phyloP scores from a whole-genome alignment of 306 rosid genomes.

The Astragalus glycyphyllos region DNA sequence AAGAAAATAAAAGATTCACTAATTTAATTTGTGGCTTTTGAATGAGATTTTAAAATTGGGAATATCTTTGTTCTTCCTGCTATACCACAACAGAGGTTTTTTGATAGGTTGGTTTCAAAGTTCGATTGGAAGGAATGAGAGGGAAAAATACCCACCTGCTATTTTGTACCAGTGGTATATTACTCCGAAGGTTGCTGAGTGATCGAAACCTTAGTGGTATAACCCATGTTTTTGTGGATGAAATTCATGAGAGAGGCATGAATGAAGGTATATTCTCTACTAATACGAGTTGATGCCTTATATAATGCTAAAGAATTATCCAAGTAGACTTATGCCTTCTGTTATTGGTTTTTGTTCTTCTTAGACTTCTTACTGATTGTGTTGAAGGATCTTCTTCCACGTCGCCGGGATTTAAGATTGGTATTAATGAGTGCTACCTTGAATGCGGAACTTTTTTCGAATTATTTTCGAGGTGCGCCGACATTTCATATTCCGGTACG shows the following conservation, averaged over 20 bases:
- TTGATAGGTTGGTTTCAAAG: conserved; percentile 97
- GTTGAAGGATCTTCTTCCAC: conserved; percentile 93
- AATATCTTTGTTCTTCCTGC: conserved; percentile 64
- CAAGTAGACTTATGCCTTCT: conserved; percentile 44
- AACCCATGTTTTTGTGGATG: conserved; percentile 98
- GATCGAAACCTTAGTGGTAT: conserved; percentile 90
- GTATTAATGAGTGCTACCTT: conserved; percentile 98
- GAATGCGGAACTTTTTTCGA: conserved; percentile 89
- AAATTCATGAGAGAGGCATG: conserved; percentile 99
- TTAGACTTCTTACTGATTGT: conserved; percentile 96
- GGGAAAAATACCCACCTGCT: conserved; percentile 93
- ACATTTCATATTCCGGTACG: conserved; percentile 81
- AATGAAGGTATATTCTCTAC: conserved; percentile 75
- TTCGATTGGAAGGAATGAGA: conserved; percentile 94
- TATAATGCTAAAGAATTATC: conserved; percentile 33
- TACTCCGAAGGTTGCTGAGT: conserved; percentile 87
- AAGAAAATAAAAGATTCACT: conserved; percentile 40
- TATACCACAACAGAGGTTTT: conserved; percentile 78
- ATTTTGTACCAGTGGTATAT: conserved; percentile 97
- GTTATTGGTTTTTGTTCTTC: conserved; percentile 48
- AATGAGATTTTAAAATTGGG: conserved; percentile 50
- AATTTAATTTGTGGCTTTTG: conserved; percentile 38
- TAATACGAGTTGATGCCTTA: conserved; percentile 18
- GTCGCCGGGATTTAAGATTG: conserved; percentile 84
- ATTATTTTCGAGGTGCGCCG: conserved; percentile 74